Evolutionary conservation across 352 stramenopile species (phyloP).

Genomic region (Phytophthora capsici): DNA sequence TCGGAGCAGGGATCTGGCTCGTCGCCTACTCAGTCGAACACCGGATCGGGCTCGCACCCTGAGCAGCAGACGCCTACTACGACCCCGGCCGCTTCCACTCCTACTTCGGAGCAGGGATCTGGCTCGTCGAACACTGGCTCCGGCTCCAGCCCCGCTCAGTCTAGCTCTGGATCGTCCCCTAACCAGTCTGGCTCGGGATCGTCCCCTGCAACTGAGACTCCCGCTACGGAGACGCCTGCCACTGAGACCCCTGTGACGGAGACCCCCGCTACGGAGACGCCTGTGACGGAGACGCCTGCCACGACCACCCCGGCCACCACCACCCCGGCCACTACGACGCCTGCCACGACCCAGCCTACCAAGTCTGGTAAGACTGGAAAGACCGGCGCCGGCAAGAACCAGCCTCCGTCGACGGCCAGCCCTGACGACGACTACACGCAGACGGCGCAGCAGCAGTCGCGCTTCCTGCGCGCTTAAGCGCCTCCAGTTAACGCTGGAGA

Average conservation of each 20-base stretch:
- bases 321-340: constrained; percentile 12
- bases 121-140: too few relatives aligned
- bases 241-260: constrained; percentile 8
- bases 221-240: too few relatives aligned
- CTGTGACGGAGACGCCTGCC: background rate
- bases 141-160: constrained; percentile 16
- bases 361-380: constrained; percentile 30
- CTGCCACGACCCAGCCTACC: constrained; percentile 16
- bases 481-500: constrained; percentile 13
- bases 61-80: too few relatives aligned
- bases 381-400: constrained; percentile 18
- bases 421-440: constrained; percentile 35
- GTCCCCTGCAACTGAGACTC: background rate
- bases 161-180: constrained; percentile 10
- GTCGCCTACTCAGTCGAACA: too few relatives aligned
- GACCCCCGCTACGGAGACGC: constrained; percentile 6
- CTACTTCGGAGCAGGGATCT: too few relatives aligned
- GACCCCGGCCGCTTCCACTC: too few relatives aligned
- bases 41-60: too few relatives aligned
- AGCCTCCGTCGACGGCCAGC: constrained; percentile 19
- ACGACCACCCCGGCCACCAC: constrained; percentile 6
- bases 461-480: constrained; percentile 35
- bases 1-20: constrained; percentile 5
- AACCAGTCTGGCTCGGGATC: constrained; percentile 23
- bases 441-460: constrained; percentile 22